phyloP scores from a whole-genome alignment of 140 eudicot genomes.

The Anethum foeniculum region DNA sequence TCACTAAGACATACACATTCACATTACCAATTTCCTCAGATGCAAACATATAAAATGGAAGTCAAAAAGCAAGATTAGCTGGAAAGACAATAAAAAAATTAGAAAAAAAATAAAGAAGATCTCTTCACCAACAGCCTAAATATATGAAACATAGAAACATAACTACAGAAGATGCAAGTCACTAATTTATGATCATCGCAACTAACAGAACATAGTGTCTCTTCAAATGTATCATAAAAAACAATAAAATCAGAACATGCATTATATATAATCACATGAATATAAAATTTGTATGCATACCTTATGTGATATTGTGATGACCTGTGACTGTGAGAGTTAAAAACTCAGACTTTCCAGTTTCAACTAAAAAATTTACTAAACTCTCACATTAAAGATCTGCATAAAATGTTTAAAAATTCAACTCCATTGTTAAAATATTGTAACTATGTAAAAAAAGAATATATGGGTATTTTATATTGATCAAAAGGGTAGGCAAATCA shows the following conservation, averaged over 20 bases:
- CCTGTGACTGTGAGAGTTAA: not conserved
- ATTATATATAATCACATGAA: not conserved
- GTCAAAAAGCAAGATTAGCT: conserved; percentile 5
- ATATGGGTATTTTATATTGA: conserved; percentile 15
- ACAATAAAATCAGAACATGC: not conserved
- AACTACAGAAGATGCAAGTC: not conserved
- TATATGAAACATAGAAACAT: not conserved
- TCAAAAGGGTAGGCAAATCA: conserved; percentile 26
- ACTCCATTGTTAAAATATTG: not conserved
- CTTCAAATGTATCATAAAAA: not conserved
- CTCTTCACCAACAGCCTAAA: not conserved
- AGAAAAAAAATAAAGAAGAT: not conserved
- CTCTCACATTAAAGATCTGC: conserved; percentile 40
- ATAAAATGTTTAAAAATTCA: conserved; percentile 10
- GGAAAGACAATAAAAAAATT: not conserved
- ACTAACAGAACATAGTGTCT: not conserved
- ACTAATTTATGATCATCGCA: not conserved
- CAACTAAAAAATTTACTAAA: not conserved
- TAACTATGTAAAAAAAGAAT: not conserved
- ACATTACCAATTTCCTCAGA: not conserved
- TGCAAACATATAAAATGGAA: not conserved
- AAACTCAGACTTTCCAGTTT: not conserved
- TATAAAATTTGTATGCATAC: conserved; percentile 1
- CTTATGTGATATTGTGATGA: conserved; percentile 23
- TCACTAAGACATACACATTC: not conserved